phyloP scores from a whole-genome alignment of 306 rosid species.

The Fragaria ananassa region DNA sequence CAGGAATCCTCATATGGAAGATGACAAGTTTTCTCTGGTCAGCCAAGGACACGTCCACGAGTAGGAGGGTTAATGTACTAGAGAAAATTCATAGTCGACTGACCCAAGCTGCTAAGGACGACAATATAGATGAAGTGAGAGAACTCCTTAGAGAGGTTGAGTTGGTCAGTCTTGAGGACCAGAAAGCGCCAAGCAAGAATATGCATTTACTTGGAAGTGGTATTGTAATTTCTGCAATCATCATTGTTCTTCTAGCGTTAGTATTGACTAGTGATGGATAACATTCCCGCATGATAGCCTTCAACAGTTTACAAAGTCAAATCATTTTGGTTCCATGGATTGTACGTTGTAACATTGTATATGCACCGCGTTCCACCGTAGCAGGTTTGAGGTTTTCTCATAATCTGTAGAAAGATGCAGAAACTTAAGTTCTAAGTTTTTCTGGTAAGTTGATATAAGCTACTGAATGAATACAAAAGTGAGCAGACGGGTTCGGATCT shows the following conservation, averaged over 20 bases:
- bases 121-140: conserved; percentile 71
- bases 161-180: conserved; percentile 45
- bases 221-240: conserved; percentile 47
- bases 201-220: conserved; percentile 45
- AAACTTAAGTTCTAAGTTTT: not conserved
- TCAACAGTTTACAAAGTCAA: not conserved
- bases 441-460: not conserved
- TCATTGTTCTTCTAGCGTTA: conserved; percentile 67
- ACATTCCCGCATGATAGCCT: conserved; percentile 11
- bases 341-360: not conserved
- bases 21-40: conserved; percentile 87
- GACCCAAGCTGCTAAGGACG: conserved; percentile 82
- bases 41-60: conserved; percentile 20
- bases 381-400: not conserved
- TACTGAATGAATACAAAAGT: not conserved
- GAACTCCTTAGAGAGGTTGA: conserved; percentile 73
- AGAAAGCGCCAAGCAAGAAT: conserved; percentile 31
- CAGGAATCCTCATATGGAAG: conserved; percentile 90
- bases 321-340: not conserved
- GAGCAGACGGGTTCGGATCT: not conserved
- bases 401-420: not conserved
- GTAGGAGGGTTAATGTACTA: conserved; percentile 43
- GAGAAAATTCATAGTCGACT: conserved; percentile 72
- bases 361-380: not conserved
- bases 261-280: conserved; percentile 67